Percentiles rank a stretch among this genome's conserved stretches.
Evolutionary conservation across 495 filamentous ascomycete genomes (phyloP).

Genomic region (Podospora pseudopauciseta): DNA sequence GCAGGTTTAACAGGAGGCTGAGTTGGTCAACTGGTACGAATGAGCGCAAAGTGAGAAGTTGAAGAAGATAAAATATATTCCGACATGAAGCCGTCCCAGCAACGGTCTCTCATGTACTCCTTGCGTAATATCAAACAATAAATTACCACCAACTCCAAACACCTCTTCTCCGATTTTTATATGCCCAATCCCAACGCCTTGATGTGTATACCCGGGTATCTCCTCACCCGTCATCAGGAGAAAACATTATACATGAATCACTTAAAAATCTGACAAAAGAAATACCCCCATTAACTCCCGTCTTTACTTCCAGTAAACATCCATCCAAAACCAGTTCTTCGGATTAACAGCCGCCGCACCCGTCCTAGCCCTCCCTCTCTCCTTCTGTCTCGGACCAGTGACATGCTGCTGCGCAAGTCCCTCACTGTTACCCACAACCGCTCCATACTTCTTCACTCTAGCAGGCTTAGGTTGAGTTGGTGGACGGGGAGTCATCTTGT

Average conservation of each 20-base stretch:
- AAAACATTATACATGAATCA: not conserved
- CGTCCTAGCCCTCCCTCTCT: not conserved
- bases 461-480: not conserved
- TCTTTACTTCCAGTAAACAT: conserved; percentile 21
- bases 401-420: conserved; percentile 10
- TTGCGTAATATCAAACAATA: too few species aligned
- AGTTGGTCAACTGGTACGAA: too few species aligned
- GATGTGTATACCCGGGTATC: not conserved
- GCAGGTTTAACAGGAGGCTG: too few species aligned
- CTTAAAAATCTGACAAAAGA: not conserved
- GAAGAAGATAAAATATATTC: too few species aligned
- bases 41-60: too few species aligned
- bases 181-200: not conserved
- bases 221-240: not conserved
- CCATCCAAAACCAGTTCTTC: conserved; percentile 20
- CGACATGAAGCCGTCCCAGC: too few species aligned
- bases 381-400: conserved; percentile 3
- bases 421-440: conserved; percentile 8
- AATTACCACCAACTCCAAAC: not conserved
- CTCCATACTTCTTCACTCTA: not conserved
- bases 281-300: not conserved
- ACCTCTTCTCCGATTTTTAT: not conserved
- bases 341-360: conserved; percentile 14
- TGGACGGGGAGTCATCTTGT: not conserved
- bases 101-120: too few species aligned